Evolutionary conservation across 192 early-diverging fungal genomes (phyloP).

Genomic region (Geranomyces michiganensis): DNA sequence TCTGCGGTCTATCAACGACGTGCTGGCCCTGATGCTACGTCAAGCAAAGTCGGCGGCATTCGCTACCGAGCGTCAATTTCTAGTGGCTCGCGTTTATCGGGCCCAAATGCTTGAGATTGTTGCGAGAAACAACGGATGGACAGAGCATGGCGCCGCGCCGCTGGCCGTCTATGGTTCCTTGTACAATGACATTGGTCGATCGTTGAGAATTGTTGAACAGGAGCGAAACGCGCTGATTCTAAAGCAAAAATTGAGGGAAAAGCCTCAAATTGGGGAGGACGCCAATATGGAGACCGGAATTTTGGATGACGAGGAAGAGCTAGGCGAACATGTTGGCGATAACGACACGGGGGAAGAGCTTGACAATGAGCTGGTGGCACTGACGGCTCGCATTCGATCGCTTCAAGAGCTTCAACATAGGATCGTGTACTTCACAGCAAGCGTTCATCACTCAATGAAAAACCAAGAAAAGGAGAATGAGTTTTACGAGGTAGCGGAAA

Average conservation of each 20-base stretch:
- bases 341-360: not conserved
- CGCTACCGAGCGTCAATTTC: constrained; percentile 29
- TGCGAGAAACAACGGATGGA: constrained; percentile 2
- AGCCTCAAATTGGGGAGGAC: not conserved
- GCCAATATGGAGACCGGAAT: not conserved
- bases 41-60: constrained; percentile 40
- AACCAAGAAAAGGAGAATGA: constrained; percentile 49
- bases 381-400: not conserved
- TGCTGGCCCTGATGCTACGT: constrained; percentile 54
- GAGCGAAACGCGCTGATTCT: not conserved
- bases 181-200: not conserved
- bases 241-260: not conserved
- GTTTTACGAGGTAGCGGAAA: constrained; percentile 41
- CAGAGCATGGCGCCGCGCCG: not conserved
- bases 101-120: constrained; percentile 33
- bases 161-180: constrained; percentile 5
- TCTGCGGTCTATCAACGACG: constrained; percentile 55
- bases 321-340: not conserved
- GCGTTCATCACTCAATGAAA: constrained; percentile 53
- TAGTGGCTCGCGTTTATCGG: constrained; percentile 22
- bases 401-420: constrained; percentile 58
- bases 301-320: not conserved
- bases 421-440: constrained; percentile 62
- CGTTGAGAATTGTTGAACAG: not conserved
- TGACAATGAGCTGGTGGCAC: constrained; percentile 6